Base-by-base conservation (phyloP, 371 early-diverging fungal species). In the Rhizomucor miehei region DNA sequence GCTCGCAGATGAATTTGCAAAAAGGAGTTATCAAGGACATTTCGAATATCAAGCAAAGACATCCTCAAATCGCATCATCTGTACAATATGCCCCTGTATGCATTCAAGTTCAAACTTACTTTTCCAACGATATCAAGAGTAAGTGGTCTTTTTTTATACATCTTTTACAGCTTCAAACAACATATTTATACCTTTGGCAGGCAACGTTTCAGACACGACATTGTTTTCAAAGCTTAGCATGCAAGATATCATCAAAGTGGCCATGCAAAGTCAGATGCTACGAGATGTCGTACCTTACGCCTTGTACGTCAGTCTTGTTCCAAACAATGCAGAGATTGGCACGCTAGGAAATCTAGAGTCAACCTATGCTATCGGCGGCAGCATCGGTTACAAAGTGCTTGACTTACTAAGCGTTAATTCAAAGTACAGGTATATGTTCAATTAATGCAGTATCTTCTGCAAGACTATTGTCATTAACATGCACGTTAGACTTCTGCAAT, bases 251-350 rank as follows among this genome's bases (percentile, higher is more conserved):
- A 84, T 85, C 58, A 85, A 86, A 48, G 71, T 89, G 14, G 87
- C 89, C 0, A 75, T 88, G 62, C 81, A 86, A 45, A 87, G 89
- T 59, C 88, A 88, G 62, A 57, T 85, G 35, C 60, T 82, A 54
- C 86, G 87, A 54, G 80, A 84, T 60, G 71, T 79, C 14, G 88
- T 90, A 0, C 88, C 91, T 6, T 86, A 86, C 60, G 80, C 89
- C 12, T 71, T 91, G n/a, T 90, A 87, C 60, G 82, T 86, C 4
- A 87, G 83, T 60, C 76, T 90, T 37, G 87, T 89, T 4, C 89
- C 91, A 9, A 75, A 77, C 25, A 70, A 71, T 54, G 74, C 71
- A 25, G 71, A 81, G 35, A 56, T 80, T 45, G 76, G 69, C 62
- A 72, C 74, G 58, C 60, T 77, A 48, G 80, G 80, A 46, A 74